These are phyloP conservation scores for Sporothrix pseudoabietina DNA, from an alignment of 2,329 filamentous ascomycete species.

Conservation along the genomic window DNA sequence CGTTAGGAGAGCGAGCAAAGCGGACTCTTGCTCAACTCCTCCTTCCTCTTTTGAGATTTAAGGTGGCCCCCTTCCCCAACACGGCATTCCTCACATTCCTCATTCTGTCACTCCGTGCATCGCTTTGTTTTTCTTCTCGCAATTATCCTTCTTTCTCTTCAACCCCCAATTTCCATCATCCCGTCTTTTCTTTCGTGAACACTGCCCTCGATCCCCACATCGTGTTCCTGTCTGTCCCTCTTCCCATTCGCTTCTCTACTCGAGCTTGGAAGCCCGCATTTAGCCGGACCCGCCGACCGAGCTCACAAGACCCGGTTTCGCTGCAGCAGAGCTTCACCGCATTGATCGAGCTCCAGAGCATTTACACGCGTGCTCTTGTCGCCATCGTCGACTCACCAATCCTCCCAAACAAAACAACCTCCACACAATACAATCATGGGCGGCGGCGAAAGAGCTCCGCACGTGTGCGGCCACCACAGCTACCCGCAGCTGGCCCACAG, in stretches of 20 bases:
- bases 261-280: constrained; percentile 13
- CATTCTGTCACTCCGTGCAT: not conserved
- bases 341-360: not conserved
- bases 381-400: not conserved
- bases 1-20: not conserved
- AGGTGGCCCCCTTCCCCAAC: constrained; percentile 3
- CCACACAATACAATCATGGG: constrained; percentile 36
- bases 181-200: not conserved
- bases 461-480: constrained; percentile 29
- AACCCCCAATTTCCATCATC: not conserved
- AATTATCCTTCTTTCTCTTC: not conserved
- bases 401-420: not conserved
- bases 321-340: not conserved
- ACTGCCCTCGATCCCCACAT: not conserved
- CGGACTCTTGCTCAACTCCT: constrained; percentile 3
- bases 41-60: constrained; percentile 24
- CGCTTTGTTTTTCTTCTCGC: constrained; percentile 14
- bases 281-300: constrained; percentile 15
- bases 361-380: not conserved
- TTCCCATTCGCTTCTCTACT: not conserved
- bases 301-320: not conserved
- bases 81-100: constrained; percentile 12
- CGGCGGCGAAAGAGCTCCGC: constrained; percentile 34
- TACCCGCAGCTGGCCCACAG: constrained; percentile 37
- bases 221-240: not conserved